phyloP scores from a whole-genome alignment of 345 rosid species.

The Eutrema yunnanense region DNA sequence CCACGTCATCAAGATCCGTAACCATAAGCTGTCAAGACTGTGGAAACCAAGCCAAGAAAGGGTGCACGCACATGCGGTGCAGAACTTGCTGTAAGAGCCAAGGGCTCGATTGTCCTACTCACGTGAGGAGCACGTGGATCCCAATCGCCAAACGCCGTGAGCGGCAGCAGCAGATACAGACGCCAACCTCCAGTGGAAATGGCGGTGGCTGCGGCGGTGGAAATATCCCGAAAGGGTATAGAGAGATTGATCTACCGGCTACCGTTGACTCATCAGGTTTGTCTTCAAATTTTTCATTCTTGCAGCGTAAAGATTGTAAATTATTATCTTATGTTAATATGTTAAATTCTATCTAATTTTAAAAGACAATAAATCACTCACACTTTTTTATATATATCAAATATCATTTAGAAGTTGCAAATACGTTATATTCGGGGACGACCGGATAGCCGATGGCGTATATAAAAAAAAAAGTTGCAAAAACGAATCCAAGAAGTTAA shows the following conservation, averaged over 20 bases:
- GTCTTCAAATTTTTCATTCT: not conserved
- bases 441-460: too few species aligned
- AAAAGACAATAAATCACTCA: not conserved
- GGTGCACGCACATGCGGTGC: slow-evolving; percentile 55
- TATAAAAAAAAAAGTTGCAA: not conserved
- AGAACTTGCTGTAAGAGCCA: slow-evolving; percentile 73
- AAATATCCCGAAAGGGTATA: not conserved
- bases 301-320: too few species aligned
- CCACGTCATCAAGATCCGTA: slow-evolving; percentile 30
- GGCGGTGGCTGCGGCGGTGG: not conserved
- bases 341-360: not conserved
- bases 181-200: not conserved
- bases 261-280: slow-evolving; percentile 16
- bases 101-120: slow-evolving; percentile 62
- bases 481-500: not conserved
- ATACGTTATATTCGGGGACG: not conserved
- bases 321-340: not conserved
- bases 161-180: slow-evolving; percentile 31
- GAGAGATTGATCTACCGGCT: not conserved
- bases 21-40: slow-evolving; percentile 63
- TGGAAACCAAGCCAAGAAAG: slow-evolving; percentile 79
- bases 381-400: not conserved
- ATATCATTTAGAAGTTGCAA: not conserved
- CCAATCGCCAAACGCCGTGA: slow-evolving; percentile 64
- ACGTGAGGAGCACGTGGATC: slow-evolving; percentile 71